phyloP scores from a whole-genome alignment of 1,139 yeast genomes.

The Candida albicans region DNA sequence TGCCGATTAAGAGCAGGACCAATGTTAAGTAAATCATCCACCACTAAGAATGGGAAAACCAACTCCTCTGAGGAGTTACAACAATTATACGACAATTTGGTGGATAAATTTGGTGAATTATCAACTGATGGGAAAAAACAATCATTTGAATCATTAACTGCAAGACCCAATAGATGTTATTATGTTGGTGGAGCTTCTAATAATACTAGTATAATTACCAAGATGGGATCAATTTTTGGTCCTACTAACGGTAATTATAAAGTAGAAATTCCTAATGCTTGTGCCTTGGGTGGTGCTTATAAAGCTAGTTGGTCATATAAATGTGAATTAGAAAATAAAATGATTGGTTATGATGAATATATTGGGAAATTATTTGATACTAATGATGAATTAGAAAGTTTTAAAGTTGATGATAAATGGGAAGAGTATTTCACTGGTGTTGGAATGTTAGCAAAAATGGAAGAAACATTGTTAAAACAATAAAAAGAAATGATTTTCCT shows the following conservation, averaged over 20 bases:
- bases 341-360: slow-evolving; percentile 45
- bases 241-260: slow-evolving; percentile 62
- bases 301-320: slow-evolving; percentile 73
- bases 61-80: slow-evolving; percentile 14
- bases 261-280: slow-evolving; percentile 82
- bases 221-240: slow-evolving; percentile 72
- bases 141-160: slow-evolving; percentile 38
- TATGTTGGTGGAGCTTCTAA: slow-evolving; percentile 89
- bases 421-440: slow-evolving; percentile 49
- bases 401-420: slow-evolving; percentile 48
- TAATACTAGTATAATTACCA: slow-evolving; percentile 63
- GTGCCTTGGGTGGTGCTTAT: slow-evolving; percentile 94
- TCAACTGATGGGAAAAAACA: slow-evolving; percentile 53
- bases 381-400: slow-evolving; percentile 43
- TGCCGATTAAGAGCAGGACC: slow-evolving; percentile 81
- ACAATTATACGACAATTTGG: slow-evolving; percentile 25
- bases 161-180: slow-evolving; percentile 69
- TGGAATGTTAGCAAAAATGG: slow-evolving; percentile 53
- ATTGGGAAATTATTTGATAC: slow-evolving; percentile 44
- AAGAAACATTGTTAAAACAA: slow-evolving; percentile 24
- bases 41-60: neutral
- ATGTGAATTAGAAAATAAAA: slow-evolving; percentile 35
- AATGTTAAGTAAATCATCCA: slow-evolving; percentile 38
- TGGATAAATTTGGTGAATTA: slow-evolving; percentile 40
- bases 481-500: neutral